Conservation (phyloP, 179 eudicot species). For the Silene noctiflora region DNA sequence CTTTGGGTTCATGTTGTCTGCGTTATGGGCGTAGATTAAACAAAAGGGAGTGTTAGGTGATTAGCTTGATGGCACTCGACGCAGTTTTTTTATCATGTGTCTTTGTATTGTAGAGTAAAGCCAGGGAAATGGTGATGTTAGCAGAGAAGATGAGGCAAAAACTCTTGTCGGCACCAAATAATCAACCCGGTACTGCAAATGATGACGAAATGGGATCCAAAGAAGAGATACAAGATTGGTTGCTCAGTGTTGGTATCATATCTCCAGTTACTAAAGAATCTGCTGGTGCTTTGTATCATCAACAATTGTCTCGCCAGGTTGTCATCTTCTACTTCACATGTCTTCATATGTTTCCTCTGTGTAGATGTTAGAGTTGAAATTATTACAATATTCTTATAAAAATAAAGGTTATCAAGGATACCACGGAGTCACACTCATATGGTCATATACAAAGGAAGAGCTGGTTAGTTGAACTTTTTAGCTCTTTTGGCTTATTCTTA, state of each 20-base stretch:
- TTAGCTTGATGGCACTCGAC: too few species aligned
- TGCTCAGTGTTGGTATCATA: constrained; percentile 89
- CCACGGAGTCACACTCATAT: too few species aligned
- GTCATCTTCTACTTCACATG: constrained; percentile 20
- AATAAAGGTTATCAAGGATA: too few species aligned
- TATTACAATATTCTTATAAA: neutral
- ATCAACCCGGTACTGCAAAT: constrained; percentile 42
- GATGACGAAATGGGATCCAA: constrained; percentile 88
- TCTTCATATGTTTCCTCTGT: neutral
- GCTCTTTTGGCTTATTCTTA: too few species aligned
- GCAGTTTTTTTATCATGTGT: neutral
- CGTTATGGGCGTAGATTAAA: too few species aligned
- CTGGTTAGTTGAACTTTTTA: too few species aligned
- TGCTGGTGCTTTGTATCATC: constrained; percentile 97
- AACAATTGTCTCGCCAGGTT: constrained; percentile 96
- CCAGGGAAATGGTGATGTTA: constrained; percentile 93
- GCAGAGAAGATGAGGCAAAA: constrained; percentile 91
- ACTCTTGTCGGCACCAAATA: constrained; percentile 66
- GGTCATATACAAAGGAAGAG: too few species aligned
- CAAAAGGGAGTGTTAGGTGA: too few species aligned
- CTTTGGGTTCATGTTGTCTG: too few species aligned
- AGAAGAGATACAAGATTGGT: constrained; percentile 95
- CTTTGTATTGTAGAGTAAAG: constrained; percentile 60
- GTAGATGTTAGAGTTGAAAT: too few species aligned
- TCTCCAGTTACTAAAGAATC: constrained; percentile 97